Evolutionary conservation across 371 early-diverging fungal species (phyloP).

Genomic region (Mucor indicus): DNA sequence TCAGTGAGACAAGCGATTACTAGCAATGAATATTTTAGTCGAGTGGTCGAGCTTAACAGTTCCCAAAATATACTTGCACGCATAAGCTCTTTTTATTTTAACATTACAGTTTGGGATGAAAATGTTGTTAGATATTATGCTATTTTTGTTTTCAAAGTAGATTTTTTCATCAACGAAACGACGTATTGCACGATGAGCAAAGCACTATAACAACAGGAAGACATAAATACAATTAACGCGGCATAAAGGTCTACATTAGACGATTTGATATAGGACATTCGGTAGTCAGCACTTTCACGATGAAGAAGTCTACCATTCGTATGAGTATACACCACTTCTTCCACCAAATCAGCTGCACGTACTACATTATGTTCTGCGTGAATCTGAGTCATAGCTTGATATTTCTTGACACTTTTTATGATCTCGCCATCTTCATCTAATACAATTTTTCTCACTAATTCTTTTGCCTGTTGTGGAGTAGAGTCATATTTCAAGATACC

Average conservation of each 20-base stretch:
- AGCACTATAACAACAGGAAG: too few relatives aligned
- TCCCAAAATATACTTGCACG: too few relatives aligned
- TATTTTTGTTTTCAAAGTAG: too few relatives aligned
- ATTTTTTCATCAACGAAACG: too few relatives aligned
- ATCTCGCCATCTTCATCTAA: slow-evolving; percentile 7
- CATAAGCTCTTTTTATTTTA: too few relatives aligned
- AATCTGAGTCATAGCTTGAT: slow-evolving; percentile 17
- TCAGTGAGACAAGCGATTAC: too few relatives aligned
- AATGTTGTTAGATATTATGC: too few relatives aligned
- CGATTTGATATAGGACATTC: slow-evolving; percentile 2
- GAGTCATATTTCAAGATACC: not conserved
- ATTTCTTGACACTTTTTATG: slow-evolving; percentile 5
- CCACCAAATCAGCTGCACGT: slow-evolving; percentile 24
- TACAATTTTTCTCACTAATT: not conserved
- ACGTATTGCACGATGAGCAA: too few relatives aligned
- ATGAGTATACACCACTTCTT: slow-evolving; percentile 21
- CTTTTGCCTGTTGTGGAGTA: not conserved
- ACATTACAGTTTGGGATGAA: too few relatives aligned
- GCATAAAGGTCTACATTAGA: slow-evolving; percentile 11
- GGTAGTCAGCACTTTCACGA: slow-evolving; percentile 2
- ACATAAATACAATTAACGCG: not conserved
- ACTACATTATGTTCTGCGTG: slow-evolving; percentile 8
- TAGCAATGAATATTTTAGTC: too few relatives aligned
- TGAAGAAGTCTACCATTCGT: slow-evolving; percentile 16
- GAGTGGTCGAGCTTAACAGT: too few relatives aligned